Base-by-base conservation (phyloP, 2,329 filamentous ascomycete genomes). In the Colletotrichum truncatum region DNA sequence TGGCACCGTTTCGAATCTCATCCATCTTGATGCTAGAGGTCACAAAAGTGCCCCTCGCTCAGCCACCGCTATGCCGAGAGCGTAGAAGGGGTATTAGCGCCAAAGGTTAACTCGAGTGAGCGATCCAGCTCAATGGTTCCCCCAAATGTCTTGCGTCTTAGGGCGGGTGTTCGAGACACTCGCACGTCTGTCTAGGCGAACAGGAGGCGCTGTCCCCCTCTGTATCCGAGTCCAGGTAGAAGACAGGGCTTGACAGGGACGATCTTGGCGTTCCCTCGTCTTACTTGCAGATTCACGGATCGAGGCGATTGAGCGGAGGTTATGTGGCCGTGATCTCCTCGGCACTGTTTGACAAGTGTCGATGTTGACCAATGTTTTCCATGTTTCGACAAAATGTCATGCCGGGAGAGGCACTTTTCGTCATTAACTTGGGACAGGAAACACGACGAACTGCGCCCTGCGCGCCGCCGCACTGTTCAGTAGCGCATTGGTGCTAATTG, bases 1-100 rank as follows among this genome's bases (percentile, higher is more conserved):
- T 49, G 46, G 46, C 46, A 32, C 1, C 28, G 46, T 49, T 49
- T 49, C 46, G 34, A 49, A 14, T 23, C 46, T 18, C 28, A 6
- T 62, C 51, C 18, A 8, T 48, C 25, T n/a, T 46, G 48, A 28
- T 21, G 23, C 32, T 4, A 11, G 36, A 26, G 4, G 30, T 26
- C 52, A 21, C 4, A 45, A 30, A n/a, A n/a, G 12, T 25, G 18
- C 23, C 38, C 9, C 18, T 18, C 48, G 48, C 62, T 61, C 56
- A 65, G 62, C 62, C 62, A 54, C 62, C 62, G 56, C 56, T 49
- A 39, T 36, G 34, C 48, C 62, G 39, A 38, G 23, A 36, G 34
- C 28, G 60, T 41, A n/a, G 53, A 32, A 7, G 53, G 23, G 34
- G 49, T 3, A 26, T 48, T 34, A 21, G 60, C 45, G 53, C 16